Evolutionary conservation across 73 alveolate genomes (phyloP), one percentile per base, ranked within the genome.

Genomic region (Breviolum minutum): DNA sequence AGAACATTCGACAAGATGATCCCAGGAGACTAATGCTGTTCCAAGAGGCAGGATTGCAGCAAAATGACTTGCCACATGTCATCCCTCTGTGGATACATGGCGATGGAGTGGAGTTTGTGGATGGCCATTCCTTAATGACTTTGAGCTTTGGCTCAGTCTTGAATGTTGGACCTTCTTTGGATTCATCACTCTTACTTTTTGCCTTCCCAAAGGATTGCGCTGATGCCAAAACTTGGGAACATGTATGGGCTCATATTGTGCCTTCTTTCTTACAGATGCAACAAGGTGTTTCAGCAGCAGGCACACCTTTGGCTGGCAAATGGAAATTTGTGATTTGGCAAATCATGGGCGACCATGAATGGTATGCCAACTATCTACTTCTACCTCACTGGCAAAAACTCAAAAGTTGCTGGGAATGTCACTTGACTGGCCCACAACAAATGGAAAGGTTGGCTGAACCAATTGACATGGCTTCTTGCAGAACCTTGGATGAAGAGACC

Each of bases 21-120:
- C 89, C 89, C 26, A 80, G n/a, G 64, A 26, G 29, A 24, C 89
- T 32, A 1, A 6, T 80, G 17, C 27, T 80, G 14, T 32, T 12
- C 17, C 17, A 32, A n/a, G 89, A 80, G 30, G 0, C 89, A 7
- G 13, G 26, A 9, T 27, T 80, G 29, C 29, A 26, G 19, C 14
- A 80, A 27, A 12, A n/a, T 5, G 89, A 80, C 64, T 80, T 80
- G 89, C 63, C 63, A 8, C 9, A 32, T 26, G 5, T 17, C 6
- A 6, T 80, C 32, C 89, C 89, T 12, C 27, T 80, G 12, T 80
- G 89, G 89, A 0, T 80, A 32, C 89, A 80, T 40, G 89, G 89
- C 1, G 89, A 27, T 80, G 89, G 68, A 6, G 89, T 80, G 7
- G 89, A 80, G 27, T 80, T 32, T 80, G 89, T 80, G 27, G 89